Evolutionary conservation across 2,329 filamentous ascomycete genomes (phyloP).

Genomic region (Neofusicoccum parvum): DNA sequence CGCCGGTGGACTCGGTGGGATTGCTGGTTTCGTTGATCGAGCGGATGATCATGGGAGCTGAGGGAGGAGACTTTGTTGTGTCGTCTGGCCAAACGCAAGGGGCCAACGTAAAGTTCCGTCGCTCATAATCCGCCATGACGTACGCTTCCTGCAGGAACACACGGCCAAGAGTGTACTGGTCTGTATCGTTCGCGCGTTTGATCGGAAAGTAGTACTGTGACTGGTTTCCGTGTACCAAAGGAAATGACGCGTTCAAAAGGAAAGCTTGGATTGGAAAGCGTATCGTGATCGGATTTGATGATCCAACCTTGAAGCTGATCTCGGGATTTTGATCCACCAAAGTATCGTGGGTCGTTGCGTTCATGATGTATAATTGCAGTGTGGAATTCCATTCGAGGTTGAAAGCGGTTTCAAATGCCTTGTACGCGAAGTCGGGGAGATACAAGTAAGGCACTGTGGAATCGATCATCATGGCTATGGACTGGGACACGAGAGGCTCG

Average conservation of each 20-base stretch:
- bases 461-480: slow-evolving; percentile 56
- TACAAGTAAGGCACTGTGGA: slow-evolving; percentile 39
- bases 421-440: slow-evolving; percentile 35
- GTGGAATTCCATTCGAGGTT: slow-evolving; percentile 32
- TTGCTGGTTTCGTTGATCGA: background rate
- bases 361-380: slow-evolving; percentile 35
- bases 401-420: slow-evolving; percentile 38
- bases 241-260: slow-evolving; percentile 28
- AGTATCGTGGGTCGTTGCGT: slow-evolving; percentile 27
- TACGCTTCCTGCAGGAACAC: slow-evolving; percentile 41
- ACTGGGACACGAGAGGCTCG: background rate
- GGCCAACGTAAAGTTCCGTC: slow-evolving; percentile 39
- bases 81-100: slow-evolving; percentile 2
- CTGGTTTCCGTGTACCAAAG: background rate
- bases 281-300: background rate
- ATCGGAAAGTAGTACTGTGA: slow-evolving; percentile 36
- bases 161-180: slow-evolving; percentile 35
- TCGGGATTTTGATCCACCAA: background rate
- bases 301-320: background rate
- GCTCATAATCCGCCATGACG: slow-evolving; percentile 36
- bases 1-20: background rate
- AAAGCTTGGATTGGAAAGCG: slow-evolving; percentile 27
- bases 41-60: background rate
- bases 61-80: background rate
- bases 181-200: slow-evolving; percentile 31